Evolutionary conservation across 495 filamentous ascomycete genomes (phyloP).

Genomic region (Paragyromitra xinjiangensis): DNA sequence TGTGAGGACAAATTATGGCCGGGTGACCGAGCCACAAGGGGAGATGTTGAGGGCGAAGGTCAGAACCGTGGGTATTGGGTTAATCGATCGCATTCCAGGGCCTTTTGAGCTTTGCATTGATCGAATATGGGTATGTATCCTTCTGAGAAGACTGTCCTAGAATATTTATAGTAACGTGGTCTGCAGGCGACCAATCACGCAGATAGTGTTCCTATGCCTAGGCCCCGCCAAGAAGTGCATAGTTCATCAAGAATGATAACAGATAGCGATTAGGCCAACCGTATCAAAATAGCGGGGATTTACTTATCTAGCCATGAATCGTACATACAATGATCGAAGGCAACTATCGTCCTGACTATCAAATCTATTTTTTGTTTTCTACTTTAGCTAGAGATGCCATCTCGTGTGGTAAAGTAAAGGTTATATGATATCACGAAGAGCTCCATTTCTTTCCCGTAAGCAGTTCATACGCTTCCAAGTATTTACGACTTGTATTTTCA

Average conservation of each 20-base stretch:
- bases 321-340: conserved; percentile 16
- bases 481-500: conserved; percentile 70
- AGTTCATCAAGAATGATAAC: conserved; percentile 36
- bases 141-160: neutral
- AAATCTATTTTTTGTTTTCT: conserved; percentile 13
- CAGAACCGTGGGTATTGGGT: conserved; percentile 81
- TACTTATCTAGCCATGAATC: neutral
- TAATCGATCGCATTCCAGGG: conserved; percentile 88
- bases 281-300: neutral
- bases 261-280: conserved; percentile 23
- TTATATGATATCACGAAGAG: conserved; percentile 29
- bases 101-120: conserved; percentile 85
- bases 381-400: neutral
- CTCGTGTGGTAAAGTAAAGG: neutral
- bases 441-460: conserved; percentile 69
- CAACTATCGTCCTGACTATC: neutral
- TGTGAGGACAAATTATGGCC: conserved; percentile 90
- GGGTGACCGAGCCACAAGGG: conserved; percentile 88
- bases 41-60: conserved; percentile 86
- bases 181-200: conserved; percentile 44
- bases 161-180: conserved; percentile 17
- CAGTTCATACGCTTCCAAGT: conserved; percentile 74
- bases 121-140: conserved; percentile 72
- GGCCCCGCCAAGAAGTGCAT: conserved; percentile 23
- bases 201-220: conserved; percentile 37